Evolutionary conservation across 306 rosid genomes (phyloP), one percentile per base, ranked within the genome.

Genomic region (Prunus salicina): DNA sequence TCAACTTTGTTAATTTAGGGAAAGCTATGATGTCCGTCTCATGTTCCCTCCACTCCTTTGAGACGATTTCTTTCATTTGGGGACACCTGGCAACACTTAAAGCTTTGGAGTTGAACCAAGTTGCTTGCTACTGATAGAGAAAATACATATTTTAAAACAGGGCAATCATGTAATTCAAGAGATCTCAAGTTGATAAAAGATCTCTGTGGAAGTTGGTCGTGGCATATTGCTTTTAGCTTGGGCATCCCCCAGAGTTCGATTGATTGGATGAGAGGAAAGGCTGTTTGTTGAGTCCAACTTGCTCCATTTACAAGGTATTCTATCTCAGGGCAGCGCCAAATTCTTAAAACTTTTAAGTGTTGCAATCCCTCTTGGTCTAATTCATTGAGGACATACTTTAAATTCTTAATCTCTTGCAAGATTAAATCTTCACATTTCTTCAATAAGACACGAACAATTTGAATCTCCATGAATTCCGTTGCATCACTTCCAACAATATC

Each of bases 151-250:
- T 58, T 58, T 24, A 58, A 24, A 5, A 0, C 2, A 2, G 0
- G 7, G 2, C 30, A 57, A n/a, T 0, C 0, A 3, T 0, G 0
- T 15, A 58, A 20, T 0, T 0, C 0, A 22, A 58, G 64, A 0
- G 2, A 12, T 58, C 64, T 58, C 3, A 58, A 28, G 32, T 30
- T 30, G 4, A 30, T 30, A 30, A 30, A 30, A 30, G 4, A 30
- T 4, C 32, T 30, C 32, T 22, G 1, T 0, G 1, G 2, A 10
- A 57, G 63, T 22, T 20, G 27, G 28, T 9, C 14, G 2, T n/a
- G 27, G 62, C 5, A 56, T 20, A 56, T 20, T 20, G 62, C 62
- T 20, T 1, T 56, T n/a, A 56, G 3, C 9, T 53, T 0, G 22
- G 24, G 0, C 0, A 18, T 0, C 1, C 0, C 0, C 32, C 0